Percentiles rank a stretch among this genome's conserved stretches.
These are phyloP conservation scores for Meira nashicola DNA, from an alignment of 1,284 basidiomycete species.

Conservation along the genomic window DNA sequence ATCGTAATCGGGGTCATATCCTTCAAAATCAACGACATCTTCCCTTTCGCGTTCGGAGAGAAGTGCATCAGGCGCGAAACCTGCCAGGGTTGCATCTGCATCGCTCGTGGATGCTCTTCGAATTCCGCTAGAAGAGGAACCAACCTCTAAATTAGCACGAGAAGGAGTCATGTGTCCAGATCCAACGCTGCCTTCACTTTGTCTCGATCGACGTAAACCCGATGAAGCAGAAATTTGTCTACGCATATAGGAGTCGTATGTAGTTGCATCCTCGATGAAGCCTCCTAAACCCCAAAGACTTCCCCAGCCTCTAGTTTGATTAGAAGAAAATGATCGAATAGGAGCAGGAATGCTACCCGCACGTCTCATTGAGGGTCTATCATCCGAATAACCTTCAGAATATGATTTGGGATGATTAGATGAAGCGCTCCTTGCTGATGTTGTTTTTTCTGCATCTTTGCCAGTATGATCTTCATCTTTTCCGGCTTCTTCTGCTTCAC, in stretches of 20 bases:
- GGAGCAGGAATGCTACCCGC: neutral
- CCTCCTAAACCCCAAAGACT: slow-evolving; percentile 11
- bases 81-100: neutral
- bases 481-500: neutral
- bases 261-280: neutral
- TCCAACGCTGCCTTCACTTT: neutral
- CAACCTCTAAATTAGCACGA: too few relatives aligned
- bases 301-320: slow-evolving; percentile 1
- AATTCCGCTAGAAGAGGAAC: too few relatives aligned
- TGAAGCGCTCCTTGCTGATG: neutral
- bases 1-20: slow-evolving; percentile 22
- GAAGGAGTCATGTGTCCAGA: too few relatives aligned
- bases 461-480: too few relatives aligned
- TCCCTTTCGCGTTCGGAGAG: slow-evolving; percentile 22
- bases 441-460: neutral
- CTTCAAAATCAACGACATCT: slow-evolving; percentile 17
- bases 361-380: neutral
- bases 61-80: slow-evolving; percentile 9
- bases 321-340: neutral
- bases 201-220: neutral
- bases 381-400: neutral
- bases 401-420: slow-evolving; percentile 8
- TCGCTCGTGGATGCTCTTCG: slow-evolving; percentile 6
- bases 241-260: neutral
- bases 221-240: neutral